Base-by-base conservation (phyloP, 208 protist species). In the Balamuthia mandrillaris region DNA sequence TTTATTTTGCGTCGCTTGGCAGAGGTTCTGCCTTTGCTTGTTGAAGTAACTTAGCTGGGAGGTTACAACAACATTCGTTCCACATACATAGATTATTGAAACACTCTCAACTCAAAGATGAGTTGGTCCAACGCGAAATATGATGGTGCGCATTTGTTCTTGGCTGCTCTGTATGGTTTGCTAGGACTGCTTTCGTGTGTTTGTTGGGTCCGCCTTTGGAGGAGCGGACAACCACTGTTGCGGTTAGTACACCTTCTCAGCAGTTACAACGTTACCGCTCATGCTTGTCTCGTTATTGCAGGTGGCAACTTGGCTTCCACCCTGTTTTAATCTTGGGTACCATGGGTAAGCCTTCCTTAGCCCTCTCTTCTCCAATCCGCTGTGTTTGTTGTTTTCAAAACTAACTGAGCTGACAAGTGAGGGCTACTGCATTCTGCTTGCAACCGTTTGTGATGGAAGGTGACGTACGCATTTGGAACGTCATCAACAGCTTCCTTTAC, bases 271-370 rank as follows among this genome's bases (percentile, higher is more conserved):
- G n/a, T n/a, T n/a, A n/a, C n/a, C n/a, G n/a, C n/a, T n/a, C n/a
- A n/a, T n/a, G n/a, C n/a, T n/a, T n/a, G n/a, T n/a, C n/a, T n/a
- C n/a, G n/a, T n/a, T 75, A 54, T 27, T 54, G 35, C 27, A 37
- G 65, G 52, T 75, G 65, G 65, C 65, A 75, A 44, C 65, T 75
- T 44, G 45, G 45, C 65, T 75, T 75, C 35, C 65, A 75, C 42
- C 65, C 65, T 0, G 52, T 75, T 44, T 75, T 75, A 37, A 54
- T 75, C 41, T 21, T 75, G n/a, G 65, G 65, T 44, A 75, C 65
- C 21, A n/a, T 75, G 24, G 65, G 65, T 75, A 52, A n/a, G 10
- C 4, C 12, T 21, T 47, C 1, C 60, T 42, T 68, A 24, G 3
- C 60, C 27, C 4, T n/a, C n/a, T n/a, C n/a, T n/a, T n/a, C n/a